phyloP scores from a whole-genome alignment of 2,329 filamentous ascomycete genomes.

The Boeremia exigua region DNA sequence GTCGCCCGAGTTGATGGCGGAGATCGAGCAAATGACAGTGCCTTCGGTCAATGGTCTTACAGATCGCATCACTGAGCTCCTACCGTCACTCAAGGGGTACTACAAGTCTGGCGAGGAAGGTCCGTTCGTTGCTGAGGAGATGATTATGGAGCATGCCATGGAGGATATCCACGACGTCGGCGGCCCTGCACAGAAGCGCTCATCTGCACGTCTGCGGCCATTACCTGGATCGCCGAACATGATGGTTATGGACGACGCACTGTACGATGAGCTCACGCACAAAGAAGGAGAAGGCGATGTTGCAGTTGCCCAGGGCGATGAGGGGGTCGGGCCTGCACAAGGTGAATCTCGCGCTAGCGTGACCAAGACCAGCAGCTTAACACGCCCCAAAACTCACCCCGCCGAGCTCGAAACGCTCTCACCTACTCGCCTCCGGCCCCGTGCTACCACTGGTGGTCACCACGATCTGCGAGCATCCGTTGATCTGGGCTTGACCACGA shows the following conservation, averaged over 20 bases:
- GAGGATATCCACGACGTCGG: slow-evolving; percentile 40
- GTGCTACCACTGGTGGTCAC: slow-evolving; percentile 29
- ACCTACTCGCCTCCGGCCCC: slow-evolving; percentile 31
- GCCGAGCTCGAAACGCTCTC: slow-evolving; percentile 36
- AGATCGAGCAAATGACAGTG: slow-evolving; percentile 55
- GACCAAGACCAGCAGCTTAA: slow-evolving; percentile 14
- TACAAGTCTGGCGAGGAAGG: slow-evolving; percentile 44
- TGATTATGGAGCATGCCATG: slow-evolving; percentile 46
- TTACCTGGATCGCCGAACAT: slow-evolving; percentile 41
- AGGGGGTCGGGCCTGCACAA: slow-evolving; percentile 9
- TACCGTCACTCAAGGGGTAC: slow-evolving; percentile 52
- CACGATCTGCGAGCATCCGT: slow-evolving; percentile 22
- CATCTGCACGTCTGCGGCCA: slow-evolving; percentile 42
- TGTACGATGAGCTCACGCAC: slow-evolving; percentile 41
- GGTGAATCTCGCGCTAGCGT: slow-evolving; percentile 22
- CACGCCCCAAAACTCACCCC: slow-evolving; percentile 25
- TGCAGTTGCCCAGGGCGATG: slow-evolving; percentile 13
- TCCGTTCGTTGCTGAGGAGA: slow-evolving; percentile 45
- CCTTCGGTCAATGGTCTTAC: slow-evolving; percentile 55
- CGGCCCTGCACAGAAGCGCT: slow-evolving; percentile 40
- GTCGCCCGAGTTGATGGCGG: slow-evolving; percentile 36
- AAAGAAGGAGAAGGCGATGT: slow-evolving; percentile 24
- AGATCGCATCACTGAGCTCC: slow-evolving; percentile 53
- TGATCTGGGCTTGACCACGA: slow-evolving; percentile 31
- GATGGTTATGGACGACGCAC: slow-evolving; percentile 42